Evolutionary conservation across 768 basidiomycete genomes (phyloP), one percentile per base, ranked within the genome.

Genomic region (Scleroderma bovista): DNA sequence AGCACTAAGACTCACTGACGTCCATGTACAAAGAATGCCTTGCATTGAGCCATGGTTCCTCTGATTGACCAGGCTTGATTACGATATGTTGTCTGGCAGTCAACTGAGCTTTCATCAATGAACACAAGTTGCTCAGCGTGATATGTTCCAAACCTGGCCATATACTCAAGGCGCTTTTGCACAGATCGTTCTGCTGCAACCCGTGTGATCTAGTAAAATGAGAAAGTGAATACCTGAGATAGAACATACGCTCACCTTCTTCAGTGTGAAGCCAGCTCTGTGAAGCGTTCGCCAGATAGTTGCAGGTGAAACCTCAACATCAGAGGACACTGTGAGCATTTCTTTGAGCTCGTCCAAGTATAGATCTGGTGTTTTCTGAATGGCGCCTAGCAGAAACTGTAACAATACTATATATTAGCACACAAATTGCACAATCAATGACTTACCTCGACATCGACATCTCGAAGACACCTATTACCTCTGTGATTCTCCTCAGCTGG

Each of bases 51-150:
- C 5, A 52, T 50, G 1, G 47, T 32, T 5, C 63, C 63, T 36
- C 20, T 34, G 4, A 59, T 23, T 31, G 64, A 56, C 63, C 63
- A 63, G 1, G 53, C 61, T 11, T 50, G 23, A 5, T 52, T 57
- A 2, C 58, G 50, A 31, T 61, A 57, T 11, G 58, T 47, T 29
- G 57, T 63, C 2, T 51, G 56, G 2, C 50, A 47, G 43, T 64
- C 59, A 40, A 55, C 52, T 6, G 59, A 22, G 36, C 58, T 61
- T 43, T 64, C 60, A 37, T 66, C 63, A 26, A 63, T 58, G 49
- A 60, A 64, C 1, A 64, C 63, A 50, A 32, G 39, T 40, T 40
- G 39, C 10, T 13, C 11, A 5, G 39, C 39, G 6, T 22, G 1
- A 15, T 40, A 40, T 12, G 6, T 12, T 11, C 39, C 39, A 12